These are phyloP conservation scores for Russula compacta DNA, from an alignment of 768 basidiomycete species.

Conservation along the genomic window DNA sequence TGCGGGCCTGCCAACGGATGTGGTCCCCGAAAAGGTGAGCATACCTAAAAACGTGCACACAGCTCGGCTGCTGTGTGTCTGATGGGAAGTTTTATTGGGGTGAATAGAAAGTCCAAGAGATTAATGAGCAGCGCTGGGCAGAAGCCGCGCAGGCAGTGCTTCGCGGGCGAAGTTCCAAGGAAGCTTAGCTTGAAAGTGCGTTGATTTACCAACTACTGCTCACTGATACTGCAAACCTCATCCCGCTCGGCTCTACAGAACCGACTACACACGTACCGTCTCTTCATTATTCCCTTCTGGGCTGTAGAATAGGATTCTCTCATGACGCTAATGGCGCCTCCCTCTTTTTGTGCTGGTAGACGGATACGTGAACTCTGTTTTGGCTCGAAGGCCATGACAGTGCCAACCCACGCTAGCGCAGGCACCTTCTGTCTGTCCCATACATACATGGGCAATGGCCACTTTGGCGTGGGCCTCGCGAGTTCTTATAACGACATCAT, in stretches of 20 bases:
- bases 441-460: no score
- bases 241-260: neutral
- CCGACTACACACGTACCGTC: neutral
- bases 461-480: no score
- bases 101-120: constrained; percentile 14
- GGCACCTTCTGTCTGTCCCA: no score
- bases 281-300: neutral
- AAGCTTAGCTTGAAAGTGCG: neutral
- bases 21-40: constrained; percentile 10
- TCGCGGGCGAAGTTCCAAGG: neutral
- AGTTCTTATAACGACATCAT: no score
- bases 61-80: neutral
- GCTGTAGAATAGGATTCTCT: neutral
- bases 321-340: neutral
- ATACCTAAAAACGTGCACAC: neutral
- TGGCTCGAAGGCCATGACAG: no score
- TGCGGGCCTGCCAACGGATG: constrained; percentile 9
- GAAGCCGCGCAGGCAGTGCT: constrained; percentile 14
- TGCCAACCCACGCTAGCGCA: no score
- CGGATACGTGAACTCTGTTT: no score
- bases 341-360: neutral
- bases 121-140: constrained; percentile 15
- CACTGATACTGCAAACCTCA: neutral
- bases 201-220: neutral
- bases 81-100: neutral